A percentile compares a stretch with the other conserved stretches of the same genome.
Evolutionary conservation across 2,329 filamentous ascomycete genomes (phyloP).

Genomic region (Gyromitra esculenta): DNA sequence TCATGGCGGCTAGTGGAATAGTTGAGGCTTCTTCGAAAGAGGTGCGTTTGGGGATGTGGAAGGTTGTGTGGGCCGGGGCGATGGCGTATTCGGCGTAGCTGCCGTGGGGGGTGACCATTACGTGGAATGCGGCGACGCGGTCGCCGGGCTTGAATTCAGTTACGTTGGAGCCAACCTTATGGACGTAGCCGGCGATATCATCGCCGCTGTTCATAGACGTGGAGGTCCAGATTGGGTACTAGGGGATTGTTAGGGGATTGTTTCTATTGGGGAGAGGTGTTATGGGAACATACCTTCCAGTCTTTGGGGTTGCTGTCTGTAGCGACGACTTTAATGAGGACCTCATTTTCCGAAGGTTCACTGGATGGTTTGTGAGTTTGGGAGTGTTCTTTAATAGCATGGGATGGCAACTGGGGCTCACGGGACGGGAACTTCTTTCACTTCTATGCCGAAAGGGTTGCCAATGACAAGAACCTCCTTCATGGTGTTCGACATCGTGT

Average conservation of each 20-base stretch:
- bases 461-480: slow-evolving; percentile 11
- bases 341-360: slow-evolving; percentile 59
- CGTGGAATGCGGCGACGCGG: slow-evolving; percentile 68
- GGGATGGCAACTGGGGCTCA: slow-evolving; percentile 1
- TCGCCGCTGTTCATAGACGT: slow-evolving; percentile 64
- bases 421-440: slow-evolving; percentile 33
- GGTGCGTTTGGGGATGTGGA: slow-evolving; percentile 61
- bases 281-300: slow-evolving; percentile 54
- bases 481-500: slow-evolving; percentile 32
- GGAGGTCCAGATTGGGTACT: background rate
- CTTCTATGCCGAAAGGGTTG: slow-evolving; percentile 18
- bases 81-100: slow-evolving; percentile 63
- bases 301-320: slow-evolving; percentile 65
- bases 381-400: background rate
- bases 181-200: slow-evolving; percentile 68
- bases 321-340: slow-evolving; percentile 63
- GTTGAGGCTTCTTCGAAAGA: slow-evolving; percentile 67
- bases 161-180: slow-evolving; percentile 67
- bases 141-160: slow-evolving; percentile 69
- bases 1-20: slow-evolving; percentile 68
- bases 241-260: background rate
- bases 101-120: slow-evolving; percentile 57
- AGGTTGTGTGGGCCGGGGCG: slow-evolving; percentile 62
- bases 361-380: slow-evolving; percentile 29
- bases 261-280: background rate